Conservation (phyloP, 768 basidiomycete genomes). For the Tulasnella sp. region DNA sequence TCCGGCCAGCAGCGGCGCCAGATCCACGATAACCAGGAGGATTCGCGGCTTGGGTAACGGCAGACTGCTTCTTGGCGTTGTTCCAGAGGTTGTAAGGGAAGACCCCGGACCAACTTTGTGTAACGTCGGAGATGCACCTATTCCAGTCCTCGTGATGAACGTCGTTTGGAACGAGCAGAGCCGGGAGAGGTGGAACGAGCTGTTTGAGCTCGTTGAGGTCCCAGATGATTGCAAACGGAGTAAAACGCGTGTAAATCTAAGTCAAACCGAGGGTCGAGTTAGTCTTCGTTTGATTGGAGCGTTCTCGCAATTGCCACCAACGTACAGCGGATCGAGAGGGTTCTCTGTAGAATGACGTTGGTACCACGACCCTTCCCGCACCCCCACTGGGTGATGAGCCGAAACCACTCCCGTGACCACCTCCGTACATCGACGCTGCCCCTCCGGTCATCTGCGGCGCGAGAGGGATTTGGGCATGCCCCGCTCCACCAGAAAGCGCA, state of each 20-base stretch:
- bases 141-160: slow-evolving; percentile 72
- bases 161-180: slow-evolving; percentile 62
- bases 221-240: slow-evolving; percentile 50
- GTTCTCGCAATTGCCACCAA: not conserved
- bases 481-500: too few relatives aligned
- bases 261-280: not conserved
- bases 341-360: slow-evolving; percentile 8
- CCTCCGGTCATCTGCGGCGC: not conserved
- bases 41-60: slow-evolving; percentile 21
- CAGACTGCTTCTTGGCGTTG: slow-evolving; percentile 31
- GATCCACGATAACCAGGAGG: not conserved
- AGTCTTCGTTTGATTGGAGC: not conserved
- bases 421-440: not conserved
- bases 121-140: slow-evolving; percentile 50
- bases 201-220: slow-evolving; percentile 63
- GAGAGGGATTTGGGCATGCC: not conserved
- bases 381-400: not conserved
- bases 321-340: slow-evolving; percentile 4
- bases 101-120: slow-evolving; percentile 65
- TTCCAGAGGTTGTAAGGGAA: slow-evolving; percentile 36
- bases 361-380: not conserved
- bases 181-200: slow-evolving; percentile 30
- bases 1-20: not conserved
- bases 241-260: slow-evolving; percentile 59
- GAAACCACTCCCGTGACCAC: too few relatives aligned